phyloP scores from a whole-genome alignment of 352 stramenopile genomes.

The Phytophthora parvispora region DNA sequence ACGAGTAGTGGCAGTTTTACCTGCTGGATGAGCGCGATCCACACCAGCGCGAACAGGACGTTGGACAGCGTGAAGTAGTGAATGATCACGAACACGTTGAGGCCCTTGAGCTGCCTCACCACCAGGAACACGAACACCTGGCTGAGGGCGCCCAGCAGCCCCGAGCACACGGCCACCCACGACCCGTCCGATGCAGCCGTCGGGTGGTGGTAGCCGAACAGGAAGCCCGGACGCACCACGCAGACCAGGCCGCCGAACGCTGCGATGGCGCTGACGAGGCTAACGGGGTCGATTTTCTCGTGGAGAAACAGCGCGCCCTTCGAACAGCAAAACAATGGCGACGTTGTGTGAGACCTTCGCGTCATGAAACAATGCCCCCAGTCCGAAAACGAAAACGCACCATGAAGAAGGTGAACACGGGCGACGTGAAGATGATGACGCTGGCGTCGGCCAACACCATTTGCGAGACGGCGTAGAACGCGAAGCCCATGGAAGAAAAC shows the following conservation, averaged over 20 bases:
- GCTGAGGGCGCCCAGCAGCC: slow-evolving; percentile 43
- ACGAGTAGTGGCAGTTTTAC: slow-evolving; percentile 20
- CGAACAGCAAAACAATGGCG: no score
- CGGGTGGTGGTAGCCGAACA: slow-evolving; percentile 47
- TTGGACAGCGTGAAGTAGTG: slow-evolving; percentile 65
- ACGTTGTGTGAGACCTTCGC: neutral
- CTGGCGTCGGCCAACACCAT: slow-evolving; percentile 78
- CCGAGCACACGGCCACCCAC: slow-evolving; percentile 39
- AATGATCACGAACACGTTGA: slow-evolving; percentile 54
- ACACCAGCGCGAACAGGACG: slow-evolving; percentile 37
- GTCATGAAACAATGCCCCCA: neutral
- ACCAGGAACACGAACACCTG: slow-evolving; percentile 59
- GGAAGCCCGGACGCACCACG: slow-evolving; percentile 45
- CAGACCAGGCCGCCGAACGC: slow-evolving; percentile 50
- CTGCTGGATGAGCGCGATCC: slow-evolving; percentile 43
- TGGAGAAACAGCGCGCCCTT: slow-evolving; percentile 24
- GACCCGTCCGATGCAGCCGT: slow-evolving; percentile 10
- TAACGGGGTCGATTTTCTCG: slow-evolving; percentile 46
- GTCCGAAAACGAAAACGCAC: slow-evolving; percentile 29
- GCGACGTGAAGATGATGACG: slow-evolving; percentile 66
- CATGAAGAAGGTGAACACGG: slow-evolving; percentile 71
- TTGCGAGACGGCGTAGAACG: slow-evolving; percentile 73
- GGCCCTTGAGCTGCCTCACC: slow-evolving; percentile 47
- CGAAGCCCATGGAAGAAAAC: slow-evolving; percentile 66
- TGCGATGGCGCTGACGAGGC: slow-evolving; percentile 38